A percentile compares a stretch with the other conserved stretches of the same genome.
phyloP scores from a whole-genome alignment of 106 monocot genomes.

The Xerophyta viscosa region DNA sequence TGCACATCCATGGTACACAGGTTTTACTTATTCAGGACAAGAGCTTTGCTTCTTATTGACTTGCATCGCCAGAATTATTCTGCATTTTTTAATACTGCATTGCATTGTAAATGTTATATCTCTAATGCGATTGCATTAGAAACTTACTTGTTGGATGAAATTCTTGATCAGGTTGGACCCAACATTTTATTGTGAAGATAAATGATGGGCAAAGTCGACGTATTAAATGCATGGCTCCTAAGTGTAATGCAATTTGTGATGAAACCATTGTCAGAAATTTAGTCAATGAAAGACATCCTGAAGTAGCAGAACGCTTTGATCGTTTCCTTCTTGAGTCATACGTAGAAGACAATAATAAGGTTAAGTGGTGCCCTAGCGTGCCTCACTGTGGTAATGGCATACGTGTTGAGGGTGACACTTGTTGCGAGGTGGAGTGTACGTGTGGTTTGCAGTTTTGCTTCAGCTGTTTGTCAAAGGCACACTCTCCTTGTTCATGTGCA shows the following conservation, averaged over 20 bases:
- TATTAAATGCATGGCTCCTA: constrained; percentile 57
- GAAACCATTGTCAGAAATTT: constrained; percentile 40
- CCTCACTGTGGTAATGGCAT: constrained; percentile 89
- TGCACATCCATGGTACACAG: too few relatives aligned
- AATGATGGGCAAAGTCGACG: constrained; percentile 51
- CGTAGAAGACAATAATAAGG: constrained; percentile 65
- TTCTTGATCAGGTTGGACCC: constrained; percentile 69
- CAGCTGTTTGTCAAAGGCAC: constrained; percentile 51
- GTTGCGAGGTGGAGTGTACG: constrained; percentile 62
- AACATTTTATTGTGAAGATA: constrained; percentile 58
- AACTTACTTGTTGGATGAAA: neutral
- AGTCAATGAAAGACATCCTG: constrained; percentile 28
- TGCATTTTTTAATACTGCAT: too few relatives aligned
- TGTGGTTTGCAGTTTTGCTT: constrained; percentile 84
- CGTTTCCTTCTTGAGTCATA: constrained; percentile 76
- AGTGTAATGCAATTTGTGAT: constrained; percentile 61
- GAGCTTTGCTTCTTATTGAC: too few relatives aligned
- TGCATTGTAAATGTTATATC: too few relatives aligned
- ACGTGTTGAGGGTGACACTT: constrained; percentile 37
- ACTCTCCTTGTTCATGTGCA: constrained; percentile 77
- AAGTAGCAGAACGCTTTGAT: constrained; percentile 47
- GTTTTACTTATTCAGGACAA: too few relatives aligned
- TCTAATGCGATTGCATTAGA: neutral
- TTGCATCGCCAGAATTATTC: too few relatives aligned
- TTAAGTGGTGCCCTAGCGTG: constrained; percentile 76